Conservation (phyloP, 2,329 filamentous ascomycete genomes). For the Aaosphaeria arxii region DNA sequence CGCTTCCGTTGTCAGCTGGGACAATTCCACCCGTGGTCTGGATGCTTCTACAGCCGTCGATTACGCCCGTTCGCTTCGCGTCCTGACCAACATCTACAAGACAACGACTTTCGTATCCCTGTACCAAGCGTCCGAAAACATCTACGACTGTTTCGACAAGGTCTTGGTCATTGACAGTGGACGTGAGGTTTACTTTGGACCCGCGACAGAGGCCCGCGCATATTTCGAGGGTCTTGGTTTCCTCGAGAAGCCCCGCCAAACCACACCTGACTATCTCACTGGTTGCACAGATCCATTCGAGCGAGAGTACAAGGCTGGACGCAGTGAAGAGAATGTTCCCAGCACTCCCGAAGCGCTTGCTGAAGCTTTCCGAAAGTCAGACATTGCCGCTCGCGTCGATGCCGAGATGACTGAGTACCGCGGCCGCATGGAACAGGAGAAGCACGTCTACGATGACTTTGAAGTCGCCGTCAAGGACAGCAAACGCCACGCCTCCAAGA, state of each 20-base stretch:
- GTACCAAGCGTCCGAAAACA: constrained; percentile 82
- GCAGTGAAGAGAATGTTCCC: constrained; percentile 64
- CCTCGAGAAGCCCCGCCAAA: constrained; percentile 70
- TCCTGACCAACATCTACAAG: constrained; percentile 77
- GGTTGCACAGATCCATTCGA: constrained; percentile 84
- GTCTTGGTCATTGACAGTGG: constrained; percentile 78
- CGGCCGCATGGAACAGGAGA: constrained; percentile 60
- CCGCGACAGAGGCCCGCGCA: constrained; percentile 60
- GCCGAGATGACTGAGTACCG: constrained; percentile 70
- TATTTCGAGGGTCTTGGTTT: constrained; percentile 81
- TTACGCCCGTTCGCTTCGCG: constrained; percentile 47
- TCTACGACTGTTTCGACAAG: constrained; percentile 78
- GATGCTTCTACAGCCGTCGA: constrained; percentile 38
- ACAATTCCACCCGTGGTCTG: constrained; percentile 47
- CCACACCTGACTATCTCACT: constrained; percentile 77
- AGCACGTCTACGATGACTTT: constrained; percentile 72
- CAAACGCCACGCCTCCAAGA: constrained; percentile 70
- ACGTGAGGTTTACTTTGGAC: constrained; percentile 73
- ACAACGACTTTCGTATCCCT: constrained; percentile 82
- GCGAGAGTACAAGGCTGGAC: constrained; percentile 68
- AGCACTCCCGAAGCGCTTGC: constrained; percentile 65
- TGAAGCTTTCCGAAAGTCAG: constrained; percentile 67
- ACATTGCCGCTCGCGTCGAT: constrained; percentile 54
- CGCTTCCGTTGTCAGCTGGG: constrained; percentile 67
- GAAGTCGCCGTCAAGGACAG: constrained; percentile 70